Evolutionary conservation across 2,329 filamentous ascomycete genomes (phyloP), one percentile per base, ranked within the genome.

Genomic region (Fusarium armeniacum): DNA sequence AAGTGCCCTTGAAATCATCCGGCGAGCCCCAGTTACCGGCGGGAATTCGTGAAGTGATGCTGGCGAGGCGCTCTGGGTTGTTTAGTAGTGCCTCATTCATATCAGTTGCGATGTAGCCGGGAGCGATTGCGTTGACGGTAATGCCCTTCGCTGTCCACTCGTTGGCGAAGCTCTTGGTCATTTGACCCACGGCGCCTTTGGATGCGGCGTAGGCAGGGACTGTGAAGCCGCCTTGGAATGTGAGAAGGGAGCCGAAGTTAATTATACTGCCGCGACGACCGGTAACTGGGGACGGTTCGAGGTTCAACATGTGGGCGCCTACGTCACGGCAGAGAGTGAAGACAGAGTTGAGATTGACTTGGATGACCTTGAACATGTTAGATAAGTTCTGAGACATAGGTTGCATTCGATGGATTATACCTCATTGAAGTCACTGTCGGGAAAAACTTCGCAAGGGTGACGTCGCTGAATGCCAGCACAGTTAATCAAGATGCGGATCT

Each of bases 51-150:
- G 88, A 89, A 75, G 92, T 86, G 72, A 97, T 97, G 75, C 90
- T 90, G 69, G 85, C 87, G 64, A 91, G 85, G 36, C 94, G 83
- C 71, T 86, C 87, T 74, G 86, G 80, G 78, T 97, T 90, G 52
- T 90, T 87, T 44, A 97, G 87, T 75, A 98, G 80, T 4, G 93
- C 94, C 70, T 85, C 86, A 78, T 97, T 98, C 94, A 97, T 97
- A 65, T 97, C 94, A n/a, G 94, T 97, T 51, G 88, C 92, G 73
- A 97, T 93, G 79, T 97, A 97, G 0, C 94, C 94, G 0, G 94
- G 94, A 3, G 94, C 93, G 76, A 97, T 93, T 10, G 91, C 93
- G 78, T 97, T 97, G 41, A 97, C 93, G 1, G 87, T 93, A 66
- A 97, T 86, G 3, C 93, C 93, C 75, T 89, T 86, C n/a, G 83